Conservation (phyloP, 169 alveolate genomes). For the Eimeria necatrix region DNA sequence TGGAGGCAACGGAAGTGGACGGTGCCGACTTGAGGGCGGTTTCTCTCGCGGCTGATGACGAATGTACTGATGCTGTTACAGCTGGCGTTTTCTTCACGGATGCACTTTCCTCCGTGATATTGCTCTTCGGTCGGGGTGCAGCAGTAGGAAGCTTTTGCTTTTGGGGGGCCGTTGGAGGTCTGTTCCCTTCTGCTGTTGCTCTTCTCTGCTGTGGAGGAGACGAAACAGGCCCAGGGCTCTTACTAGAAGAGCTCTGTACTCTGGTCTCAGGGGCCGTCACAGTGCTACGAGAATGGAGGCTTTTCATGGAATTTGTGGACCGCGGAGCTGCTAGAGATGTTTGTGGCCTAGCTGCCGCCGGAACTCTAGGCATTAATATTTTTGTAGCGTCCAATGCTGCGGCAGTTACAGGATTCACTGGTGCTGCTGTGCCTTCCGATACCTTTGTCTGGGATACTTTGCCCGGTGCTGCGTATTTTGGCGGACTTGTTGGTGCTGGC, state of each 20-base stretch:
- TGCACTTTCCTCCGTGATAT: neutral
- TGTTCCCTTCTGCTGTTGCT: neutral
- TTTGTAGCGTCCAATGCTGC: neutral
- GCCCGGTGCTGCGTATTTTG: neutral
- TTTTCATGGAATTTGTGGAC: neutral
- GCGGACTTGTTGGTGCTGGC: neutral
- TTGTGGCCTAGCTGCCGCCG: conserved; percentile 3
- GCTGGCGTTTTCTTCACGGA: neutral
- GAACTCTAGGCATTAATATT: neutral
- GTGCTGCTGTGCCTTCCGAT: neutral
- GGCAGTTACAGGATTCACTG: neutral
- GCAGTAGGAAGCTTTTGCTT: neutral
- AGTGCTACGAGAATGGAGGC: neutral
- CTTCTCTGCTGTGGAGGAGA: conserved; percentile 9
- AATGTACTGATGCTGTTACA: neutral
- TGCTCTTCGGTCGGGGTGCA: neutral
- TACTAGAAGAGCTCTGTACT: neutral
- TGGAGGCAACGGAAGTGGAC: neutral
- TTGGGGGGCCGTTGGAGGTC: conserved; percentile 33
- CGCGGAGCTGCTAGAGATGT: neutral
- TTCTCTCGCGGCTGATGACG: neutral
- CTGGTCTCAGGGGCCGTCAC: neutral
- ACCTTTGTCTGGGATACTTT: neutral
- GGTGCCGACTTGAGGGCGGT: neutral
- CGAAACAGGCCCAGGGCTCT: conserved; percentile 46